Evolutionary conservation across 2,329 filamentous ascomycete genomes (phyloP).

Genomic region (Raffaelea albimanens): DNA sequence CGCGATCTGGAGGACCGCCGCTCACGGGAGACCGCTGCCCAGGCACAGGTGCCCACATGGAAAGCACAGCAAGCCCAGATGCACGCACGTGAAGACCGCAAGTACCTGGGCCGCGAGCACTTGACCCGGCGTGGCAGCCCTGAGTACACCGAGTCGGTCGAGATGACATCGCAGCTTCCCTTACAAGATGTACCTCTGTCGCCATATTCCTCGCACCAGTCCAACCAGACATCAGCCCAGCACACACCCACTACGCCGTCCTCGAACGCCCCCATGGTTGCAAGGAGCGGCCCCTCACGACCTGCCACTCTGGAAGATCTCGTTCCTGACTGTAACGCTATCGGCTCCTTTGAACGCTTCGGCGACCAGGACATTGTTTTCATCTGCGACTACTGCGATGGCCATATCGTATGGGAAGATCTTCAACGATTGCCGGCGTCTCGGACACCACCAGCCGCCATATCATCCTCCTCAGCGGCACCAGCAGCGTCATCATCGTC

Average conservation of each 20-base stretch:
- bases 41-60: conserved; percentile 14
- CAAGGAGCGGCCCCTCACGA: not conserved
- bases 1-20: conserved; percentile 26
- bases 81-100: conserved; percentile 6
- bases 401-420: conserved; percentile 50
- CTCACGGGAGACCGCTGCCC: conserved; percentile 1
- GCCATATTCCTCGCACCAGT: too few relatives aligned
- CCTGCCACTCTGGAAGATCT: conserved; percentile 34
- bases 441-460: conserved; percentile 16
- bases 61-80: conserved; percentile 13
- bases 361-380: conserved; percentile 46
- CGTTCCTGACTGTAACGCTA: conserved; percentile 35
- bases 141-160: conserved; percentile 5
- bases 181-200: too few relatives aligned
- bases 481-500: not conserved
- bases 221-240: too few relatives aligned
- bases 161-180: conserved; percentile 7
- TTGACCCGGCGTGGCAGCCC: conserved; percentile 7
- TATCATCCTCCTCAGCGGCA: not conserved
- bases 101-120: conserved; percentile 7
- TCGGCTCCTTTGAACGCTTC: conserved; percentile 48
- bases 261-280: not conserved
- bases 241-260: not conserved
- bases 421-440: conserved; percentile 41
- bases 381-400: conserved; percentile 53